Evolutionary conservation across 176 grass and related monocot species (phyloP).

Genomic region (Poa pratensis): DNA sequence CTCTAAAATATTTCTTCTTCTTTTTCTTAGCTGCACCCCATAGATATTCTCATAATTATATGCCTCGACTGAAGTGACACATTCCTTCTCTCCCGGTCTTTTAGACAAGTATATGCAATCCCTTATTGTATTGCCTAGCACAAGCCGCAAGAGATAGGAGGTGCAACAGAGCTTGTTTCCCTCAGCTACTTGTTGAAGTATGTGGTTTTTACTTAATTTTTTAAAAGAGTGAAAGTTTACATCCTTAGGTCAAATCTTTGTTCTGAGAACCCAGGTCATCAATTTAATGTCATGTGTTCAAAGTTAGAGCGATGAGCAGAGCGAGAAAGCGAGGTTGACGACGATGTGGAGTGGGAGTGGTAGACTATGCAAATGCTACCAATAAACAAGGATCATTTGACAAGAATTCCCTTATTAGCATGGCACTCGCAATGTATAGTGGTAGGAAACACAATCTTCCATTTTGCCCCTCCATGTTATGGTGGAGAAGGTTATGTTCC

Average conservation of each 20-base stretch:
- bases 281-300: background rate
- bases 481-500: background rate
- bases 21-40: too few relatives aligned
- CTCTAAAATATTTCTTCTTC: too few relatives aligned
- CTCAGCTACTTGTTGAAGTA: background rate
- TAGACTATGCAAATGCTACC: background rate
- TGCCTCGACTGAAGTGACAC: too few relatives aligned
- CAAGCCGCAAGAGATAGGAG: background rate
- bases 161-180: background rate
- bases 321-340: background rate
- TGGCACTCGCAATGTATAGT: background rate
- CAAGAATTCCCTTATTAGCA: background rate
- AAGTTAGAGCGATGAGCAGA: background rate
- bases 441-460: background rate
- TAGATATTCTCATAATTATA: too few relatives aligned
- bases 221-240: background rate
- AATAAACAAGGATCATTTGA: background rate
- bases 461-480: background rate
- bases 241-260: background rate
- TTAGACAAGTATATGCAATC: too few relatives aligned
- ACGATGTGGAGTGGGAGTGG: background rate
- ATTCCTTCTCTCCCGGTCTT: too few relatives aligned
- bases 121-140: too few relatives aligned
- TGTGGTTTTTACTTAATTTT: background rate
- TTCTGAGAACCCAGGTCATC: background rate